Evolutionary conservation across 1,284 basidiomycete genomes (phyloP), one percentile per base, ranked within the genome.

Genomic region (Cryptococcus amylolentus): DNA sequence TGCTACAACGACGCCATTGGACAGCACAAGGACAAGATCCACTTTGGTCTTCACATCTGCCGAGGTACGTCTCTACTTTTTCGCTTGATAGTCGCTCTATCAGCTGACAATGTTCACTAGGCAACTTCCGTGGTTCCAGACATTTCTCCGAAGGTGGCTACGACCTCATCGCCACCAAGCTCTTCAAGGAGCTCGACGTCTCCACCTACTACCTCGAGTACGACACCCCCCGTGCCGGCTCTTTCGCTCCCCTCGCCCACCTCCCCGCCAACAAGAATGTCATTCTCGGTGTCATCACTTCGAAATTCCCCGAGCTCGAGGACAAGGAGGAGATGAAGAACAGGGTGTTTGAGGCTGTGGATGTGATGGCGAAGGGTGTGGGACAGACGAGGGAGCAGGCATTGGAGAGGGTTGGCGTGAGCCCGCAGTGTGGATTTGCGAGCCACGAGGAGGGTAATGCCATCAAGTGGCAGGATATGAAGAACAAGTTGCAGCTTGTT

Each of bases 91-190:
- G 6, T 12, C 8, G 40, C 20, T 13, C 27, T 13, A 35, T 45
- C 41, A 20, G n/a, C 16, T 28, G 35, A 16, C 38, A 42, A 31
- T 27, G 23, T 16, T 28, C 13, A 16, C 9, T 41, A 56, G 54
- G 88, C 23, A 91, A 91, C 78, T 89, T 84, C 79, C 85, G 79
- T 74, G 81, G 83, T 54, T 85, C 86, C 23, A 69, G 83, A 14
- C 83, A 88, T 68, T 89, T 88, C 75, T 80, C 81, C 27, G 85
- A 88, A 70, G 87, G 88, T 5, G 83, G 85, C 0, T 91, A 91
- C 70, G 84, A 83, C 69, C 81, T 80, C 40, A 89, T 91, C 68
- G 86, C 88, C 12, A 73, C 79, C 63, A 87, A 66, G 37, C 67
- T 89, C n/a, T 88, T 89, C 81, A 82, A 82, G 63, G 76, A 83